A percentile compares a stretch with the other conserved stretches of the same genome.
phyloP scores from a whole-genome alignment of 805 yeast species.

The Wickerhamiella slavikovae region DNA sequence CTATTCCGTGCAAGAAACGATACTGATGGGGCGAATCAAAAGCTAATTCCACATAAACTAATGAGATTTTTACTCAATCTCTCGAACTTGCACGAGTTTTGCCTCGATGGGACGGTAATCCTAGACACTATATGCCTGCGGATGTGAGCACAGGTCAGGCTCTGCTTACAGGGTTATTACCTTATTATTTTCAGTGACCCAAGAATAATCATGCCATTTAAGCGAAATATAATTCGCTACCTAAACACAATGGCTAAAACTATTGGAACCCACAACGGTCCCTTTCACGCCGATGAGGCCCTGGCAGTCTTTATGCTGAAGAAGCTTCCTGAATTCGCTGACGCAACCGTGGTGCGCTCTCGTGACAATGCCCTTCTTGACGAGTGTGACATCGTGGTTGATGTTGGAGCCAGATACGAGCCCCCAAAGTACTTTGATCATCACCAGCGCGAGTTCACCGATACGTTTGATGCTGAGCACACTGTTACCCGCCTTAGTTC shows the following conservation, averaged over 20 bases:
- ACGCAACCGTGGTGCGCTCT: conserved; percentile 59
- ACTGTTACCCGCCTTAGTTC: conserved; percentile 68
- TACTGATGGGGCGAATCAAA: no score
- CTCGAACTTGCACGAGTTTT: no score
- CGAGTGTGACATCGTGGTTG: conserved; percentile 76
- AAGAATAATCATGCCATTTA: neutral
- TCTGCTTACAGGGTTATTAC: no score
- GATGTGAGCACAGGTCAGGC: no score
- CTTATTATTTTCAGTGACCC: no score
- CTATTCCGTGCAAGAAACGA: no score
- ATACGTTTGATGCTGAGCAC: conserved; percentile 36
- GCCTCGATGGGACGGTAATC: no score
- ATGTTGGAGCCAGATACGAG: conserved; percentile 84
- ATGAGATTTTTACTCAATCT: no score
- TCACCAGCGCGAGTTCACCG: conserved; percentile 81
- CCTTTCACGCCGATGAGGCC: conserved; percentile 94
- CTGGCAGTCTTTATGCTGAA: conserved; percentile 77
- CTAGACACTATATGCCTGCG: no score
- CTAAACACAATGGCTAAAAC: conserved; percentile 21
- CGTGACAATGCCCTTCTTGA: conserved; percentile 73
- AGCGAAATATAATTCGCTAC: neutral
- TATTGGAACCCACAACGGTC: conserved; percentile 65
- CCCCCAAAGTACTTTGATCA: conserved; percentile 78
- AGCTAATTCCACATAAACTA: no score
- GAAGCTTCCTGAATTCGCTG: conserved; percentile 43